A percentile compares a stretch with the other conserved stretches of the same genome.
Evolutionary conservation across 352 stramenopile genomes (phyloP).

Genomic region (Phytophthora foliorum): DNA sequence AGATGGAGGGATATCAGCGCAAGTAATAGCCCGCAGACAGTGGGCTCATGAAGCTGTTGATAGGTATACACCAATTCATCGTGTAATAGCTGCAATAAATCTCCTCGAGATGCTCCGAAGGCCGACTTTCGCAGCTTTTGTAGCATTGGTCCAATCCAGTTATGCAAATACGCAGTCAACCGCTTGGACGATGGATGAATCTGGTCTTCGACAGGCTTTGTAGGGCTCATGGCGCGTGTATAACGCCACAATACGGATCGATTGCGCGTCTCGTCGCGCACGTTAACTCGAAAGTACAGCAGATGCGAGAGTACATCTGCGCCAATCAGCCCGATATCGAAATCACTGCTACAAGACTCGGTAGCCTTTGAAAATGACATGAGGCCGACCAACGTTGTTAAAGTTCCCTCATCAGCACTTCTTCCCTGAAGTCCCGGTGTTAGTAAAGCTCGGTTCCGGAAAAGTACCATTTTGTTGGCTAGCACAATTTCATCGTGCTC

Average conservation of each 20-base stretch:
- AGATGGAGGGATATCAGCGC: conserved; percentile 19
- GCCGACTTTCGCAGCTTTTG: conserved; percentile 24
- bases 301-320: conserved; percentile 26
- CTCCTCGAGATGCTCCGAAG: conserved; percentile 14
- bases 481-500: conserved; percentile 22
- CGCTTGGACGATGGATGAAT: conserved; percentile 27
- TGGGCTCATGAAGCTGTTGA: conserved; percentile 9
- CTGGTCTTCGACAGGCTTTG: conserved; percentile 10
- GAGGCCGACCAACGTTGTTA: neutral
- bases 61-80: conserved; percentile 22
- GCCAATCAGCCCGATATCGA: conserved; percentile 1
- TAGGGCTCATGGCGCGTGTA: conserved; percentile 13
- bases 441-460: conserved; percentile 33
- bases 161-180: conserved; percentile 21
- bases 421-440: conserved; percentile 38
- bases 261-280: conserved; percentile 9
- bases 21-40: conserved; percentile 6
- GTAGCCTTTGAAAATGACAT: neutral
- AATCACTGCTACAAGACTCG: neutral
- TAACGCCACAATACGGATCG: conserved; percentile 25
- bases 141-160: conserved; percentile 28
- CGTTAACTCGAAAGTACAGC: conserved; percentile 17
- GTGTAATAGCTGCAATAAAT: conserved; percentile 17
- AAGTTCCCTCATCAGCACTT: conserved; percentile 27
- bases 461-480: conserved; percentile 43